These are phyloP conservation scores for Olyra latifolia DNA, from an alignment of 176 grass and related monocot species.

Conservation along the genomic window DNA sequence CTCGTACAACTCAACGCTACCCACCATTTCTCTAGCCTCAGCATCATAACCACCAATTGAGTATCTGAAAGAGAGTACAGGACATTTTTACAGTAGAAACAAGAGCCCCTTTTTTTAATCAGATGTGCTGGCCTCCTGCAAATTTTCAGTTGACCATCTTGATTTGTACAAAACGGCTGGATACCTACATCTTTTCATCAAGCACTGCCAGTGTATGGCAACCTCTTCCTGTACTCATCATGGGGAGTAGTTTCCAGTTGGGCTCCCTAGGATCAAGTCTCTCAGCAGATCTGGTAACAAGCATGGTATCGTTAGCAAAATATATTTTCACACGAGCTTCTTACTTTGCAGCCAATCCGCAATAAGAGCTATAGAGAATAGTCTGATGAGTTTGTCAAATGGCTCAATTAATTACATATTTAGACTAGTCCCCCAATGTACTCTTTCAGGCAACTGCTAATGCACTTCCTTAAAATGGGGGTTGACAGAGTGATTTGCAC, in stretches of 20 bases:
- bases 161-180: background rate
- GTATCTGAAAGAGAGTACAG: conserved; percentile 47
- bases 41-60: conserved; percentile 68
- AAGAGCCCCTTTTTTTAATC: background rate
- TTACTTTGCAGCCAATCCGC: background rate
- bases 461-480: background rate
- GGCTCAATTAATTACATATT: conserved; percentile 1
- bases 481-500: background rate
- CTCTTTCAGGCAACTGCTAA: background rate
- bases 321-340: background rate
- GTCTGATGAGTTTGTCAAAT: background rate
- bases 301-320: conserved; percentile 9
- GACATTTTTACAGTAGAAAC: background rate
- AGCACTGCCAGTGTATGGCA: conserved; percentile 63
- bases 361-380: conserved; percentile 10
- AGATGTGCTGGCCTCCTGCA: background rate
- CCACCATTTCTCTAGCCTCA: conserved; percentile 38
- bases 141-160: background rate
- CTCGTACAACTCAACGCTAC: conserved; percentile 67
- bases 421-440: background rate
- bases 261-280: conserved; percentile 80
- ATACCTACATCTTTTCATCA: conserved; percentile 69
- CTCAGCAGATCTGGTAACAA: conserved; percentile 70
- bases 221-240: conserved; percentile 71
- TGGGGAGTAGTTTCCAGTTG: conserved; percentile 65